Conservation (phyloP, 495 filamentous ascomycete species). For the Oleoguttula mirabilis region DNA sequence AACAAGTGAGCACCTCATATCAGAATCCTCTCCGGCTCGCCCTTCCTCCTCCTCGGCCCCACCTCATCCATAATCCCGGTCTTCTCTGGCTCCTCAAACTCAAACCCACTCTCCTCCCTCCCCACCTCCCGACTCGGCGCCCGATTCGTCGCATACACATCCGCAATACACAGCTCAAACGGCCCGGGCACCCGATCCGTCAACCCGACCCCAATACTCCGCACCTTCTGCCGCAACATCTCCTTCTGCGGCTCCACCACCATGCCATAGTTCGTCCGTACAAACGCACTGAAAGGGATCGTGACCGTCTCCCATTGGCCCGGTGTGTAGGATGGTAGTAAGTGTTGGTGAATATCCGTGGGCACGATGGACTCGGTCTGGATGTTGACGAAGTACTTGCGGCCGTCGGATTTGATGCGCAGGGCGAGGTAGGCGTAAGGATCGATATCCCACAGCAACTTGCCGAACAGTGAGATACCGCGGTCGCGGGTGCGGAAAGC, state of each 20-base stretch:
- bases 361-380: conserved; percentile 87
- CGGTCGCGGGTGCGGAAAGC: conserved; percentile 57
- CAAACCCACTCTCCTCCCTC: conserved; percentile 18
- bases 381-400: conserved; percentile 87
- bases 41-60: conserved; percentile 18
- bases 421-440: conserved; percentile 77
- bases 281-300: conserved; percentile 82
- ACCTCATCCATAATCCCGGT: conserved; percentile 19
- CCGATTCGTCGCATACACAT: conserved; percentile 70
- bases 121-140: conserved; percentile 28
- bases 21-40: conserved; percentile 20
- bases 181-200: conserved; percentile 81
- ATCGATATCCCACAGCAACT: conserved; percentile 74
- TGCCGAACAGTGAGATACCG: conserved; percentile 59
- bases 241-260: conserved; percentile 86
- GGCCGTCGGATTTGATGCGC: conserved; percentile 80
- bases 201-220: conserved; percentile 72
- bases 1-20: too few species aligned
- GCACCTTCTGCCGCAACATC: conserved; percentile 69
- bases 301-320: conserved; percentile 90
- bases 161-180: conserved; percentile 70
- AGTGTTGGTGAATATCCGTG: conserved; percentile 90
- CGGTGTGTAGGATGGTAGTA: conserved; percentile 66
- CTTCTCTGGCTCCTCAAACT: conserved; percentile 6
- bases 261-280: conserved; percentile 81